Percentiles rank a stretch among this genome's conserved stretches.
Conservation (phyloP, 495 filamentous ascomycete species). For the Penicillium verhagenii region DNA sequence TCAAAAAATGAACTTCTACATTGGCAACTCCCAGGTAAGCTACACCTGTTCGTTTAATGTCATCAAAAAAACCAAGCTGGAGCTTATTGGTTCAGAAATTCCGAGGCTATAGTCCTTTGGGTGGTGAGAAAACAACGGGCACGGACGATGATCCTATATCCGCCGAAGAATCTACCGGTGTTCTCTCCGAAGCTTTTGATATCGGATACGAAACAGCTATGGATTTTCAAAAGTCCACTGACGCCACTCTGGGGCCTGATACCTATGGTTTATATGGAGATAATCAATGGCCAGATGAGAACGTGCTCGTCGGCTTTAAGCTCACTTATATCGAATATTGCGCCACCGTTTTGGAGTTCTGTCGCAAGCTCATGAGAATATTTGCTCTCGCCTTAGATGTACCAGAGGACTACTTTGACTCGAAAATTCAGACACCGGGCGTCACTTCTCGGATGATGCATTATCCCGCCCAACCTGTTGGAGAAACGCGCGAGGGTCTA, state of each 20-base stretch:
- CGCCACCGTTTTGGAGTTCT: constrained; percentile 25
- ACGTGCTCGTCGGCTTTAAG: constrained; percentile 17
- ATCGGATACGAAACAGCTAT: constrained; percentile 37
- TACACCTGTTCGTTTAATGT: not conserved
- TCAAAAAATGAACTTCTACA: constrained; percentile 45
- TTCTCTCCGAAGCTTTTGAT: constrained; percentile 42
- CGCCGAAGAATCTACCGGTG: constrained; percentile 16
- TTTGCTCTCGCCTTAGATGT: constrained; percentile 48
- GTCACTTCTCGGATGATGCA: constrained; percentile 43
- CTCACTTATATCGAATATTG: constrained; percentile 28
- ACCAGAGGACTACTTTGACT: constrained; percentile 44
- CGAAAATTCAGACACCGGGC: constrained; percentile 40
- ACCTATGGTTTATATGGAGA: constrained; percentile 23
- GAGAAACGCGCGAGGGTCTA: constrained; percentile 40
- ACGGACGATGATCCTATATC: constrained; percentile 15
- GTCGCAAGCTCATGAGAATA: constrained; percentile 36
- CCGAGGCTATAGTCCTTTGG: constrained; percentile 34
- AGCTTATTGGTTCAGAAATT: constrained; percentile 23
- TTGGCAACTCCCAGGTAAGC: constrained; percentile 31
- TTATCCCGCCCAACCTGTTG: constrained; percentile 41
- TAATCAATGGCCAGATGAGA: constrained; percentile 29
- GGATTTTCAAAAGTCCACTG: constrained; percentile 23
- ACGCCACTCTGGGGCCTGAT: constrained; percentile 18
- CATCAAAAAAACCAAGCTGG: not conserved
- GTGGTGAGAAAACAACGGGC: constrained; percentile 26